Percentiles rank a stretch among this genome's conserved stretches.
Conservation (phyloP, 2,329 filamentous ascomycete genomes). For the Clarireedia sp. region DNA sequence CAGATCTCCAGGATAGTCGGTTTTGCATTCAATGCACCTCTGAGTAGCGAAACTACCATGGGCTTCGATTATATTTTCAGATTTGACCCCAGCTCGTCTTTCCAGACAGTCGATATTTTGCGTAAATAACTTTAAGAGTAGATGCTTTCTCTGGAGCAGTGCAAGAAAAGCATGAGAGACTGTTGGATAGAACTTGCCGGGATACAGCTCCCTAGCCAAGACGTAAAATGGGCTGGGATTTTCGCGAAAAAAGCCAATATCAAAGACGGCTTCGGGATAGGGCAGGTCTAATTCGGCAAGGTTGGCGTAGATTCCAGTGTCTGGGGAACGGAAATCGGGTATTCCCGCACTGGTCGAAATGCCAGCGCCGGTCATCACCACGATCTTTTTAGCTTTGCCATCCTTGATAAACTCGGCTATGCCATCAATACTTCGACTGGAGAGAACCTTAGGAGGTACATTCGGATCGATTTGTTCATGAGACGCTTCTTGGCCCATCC, state of each 20-base stretch:
- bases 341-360: constrained; percentile 73
- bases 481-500: constrained; percentile 84
- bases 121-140: constrained; percentile 82
- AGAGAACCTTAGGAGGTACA: constrained; percentile 54
- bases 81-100: constrained; percentile 73
- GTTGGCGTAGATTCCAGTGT: constrained; percentile 90
- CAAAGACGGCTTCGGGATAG: constrained; percentile 87
- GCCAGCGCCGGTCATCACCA: constrained; percentile 86
- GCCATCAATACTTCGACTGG: constrained; percentile 60
- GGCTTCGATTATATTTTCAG: constrained; percentile 78
- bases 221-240: constrained; percentile 89
- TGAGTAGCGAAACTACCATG: constrained; percentile 93
- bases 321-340: constrained; percentile 89
- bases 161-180: constrained; percentile 84
- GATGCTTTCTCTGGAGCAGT: constrained; percentile 68
- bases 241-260: constrained; percentile 77
- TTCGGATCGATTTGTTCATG: constrained; percentile 53
- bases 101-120: constrained; percentile 98
- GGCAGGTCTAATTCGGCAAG: constrained; percentile 78
- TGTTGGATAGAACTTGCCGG: constrained; percentile 81
- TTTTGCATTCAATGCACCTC: constrained; percentile 82
- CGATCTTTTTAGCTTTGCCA: constrained; percentile 60
- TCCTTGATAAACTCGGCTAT: constrained; percentile 75
- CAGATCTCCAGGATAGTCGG: constrained; percentile 58
- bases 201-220: constrained; percentile 85